phyloP scores from a whole-genome alignment of 306 rosid genomes.

The Cicer bijugum region DNA sequence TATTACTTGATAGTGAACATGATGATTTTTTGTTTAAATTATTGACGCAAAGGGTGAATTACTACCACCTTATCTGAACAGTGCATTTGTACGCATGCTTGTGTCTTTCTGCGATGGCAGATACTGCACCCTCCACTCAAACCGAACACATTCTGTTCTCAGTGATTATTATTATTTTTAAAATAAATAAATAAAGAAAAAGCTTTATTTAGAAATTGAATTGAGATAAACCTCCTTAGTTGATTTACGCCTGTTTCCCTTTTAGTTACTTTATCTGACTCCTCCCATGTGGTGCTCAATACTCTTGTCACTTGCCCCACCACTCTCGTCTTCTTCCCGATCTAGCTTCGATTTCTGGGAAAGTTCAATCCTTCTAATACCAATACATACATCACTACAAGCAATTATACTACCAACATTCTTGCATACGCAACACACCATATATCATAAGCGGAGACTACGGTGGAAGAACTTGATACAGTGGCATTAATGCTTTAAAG shows the following conservation, averaged over 20 bases:
- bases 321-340: constrained; percentile 26
- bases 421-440: constrained; percentile 26
- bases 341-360: constrained; percentile 75
- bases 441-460: neutral
- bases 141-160: neutral
- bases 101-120: constrained; percentile 40
- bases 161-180: neutral
- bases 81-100: constrained; percentile 50
- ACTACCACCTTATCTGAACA: constrained; percentile 10
- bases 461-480: too few species aligned
- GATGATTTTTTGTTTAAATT: too few species aligned
- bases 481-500: too few species aligned
- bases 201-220: neutral
- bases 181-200: too few species aligned
- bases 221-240: neutral
- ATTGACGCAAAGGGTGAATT: neutral
- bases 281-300: constrained; percentile 75
- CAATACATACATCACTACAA: neutral
- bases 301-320: constrained; percentile 53
- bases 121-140: constrained; percentile 39
- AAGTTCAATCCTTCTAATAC: constrained; percentile 46
- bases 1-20: too few species aligned
- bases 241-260: neutral
- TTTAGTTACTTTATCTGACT: constrained; percentile 67
- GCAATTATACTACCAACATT: constrained; percentile 19